phyloP scores from a whole-genome alignment of 768 basidiomycete species.

The Tubosaeta sp. region DNA sequence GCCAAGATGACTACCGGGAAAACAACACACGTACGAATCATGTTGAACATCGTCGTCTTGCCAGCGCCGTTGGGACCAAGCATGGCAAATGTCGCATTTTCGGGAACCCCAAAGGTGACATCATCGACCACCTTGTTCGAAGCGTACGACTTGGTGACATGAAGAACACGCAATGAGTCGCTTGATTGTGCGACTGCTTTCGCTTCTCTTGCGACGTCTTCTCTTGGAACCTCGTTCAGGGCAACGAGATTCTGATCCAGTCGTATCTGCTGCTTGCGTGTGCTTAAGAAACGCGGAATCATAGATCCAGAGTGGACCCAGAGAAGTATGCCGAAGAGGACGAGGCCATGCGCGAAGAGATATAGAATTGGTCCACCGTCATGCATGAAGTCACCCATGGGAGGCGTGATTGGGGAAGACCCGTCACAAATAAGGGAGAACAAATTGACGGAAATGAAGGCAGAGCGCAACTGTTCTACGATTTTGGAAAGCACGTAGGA shows the following conservation, averaged over 20 bases:
- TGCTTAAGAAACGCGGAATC: background rate
- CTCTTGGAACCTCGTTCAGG: conserved; percentile 20
- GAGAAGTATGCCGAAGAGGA: background rate
- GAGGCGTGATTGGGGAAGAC: conserved; percentile 40
- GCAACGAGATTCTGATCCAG: conserved; percentile 10
- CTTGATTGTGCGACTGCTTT: conserved; percentile 42
- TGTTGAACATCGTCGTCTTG: conserved; percentile 78
- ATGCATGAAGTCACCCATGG: conserved; percentile 50
- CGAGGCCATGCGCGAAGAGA: conserved; percentile 50
- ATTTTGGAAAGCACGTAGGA: background rate
- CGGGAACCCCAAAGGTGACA: conserved; percentile 62
- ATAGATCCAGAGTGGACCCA: background rate
- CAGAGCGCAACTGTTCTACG: conserved; percentile 50
- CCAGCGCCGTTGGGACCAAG: conserved; percentile 83
- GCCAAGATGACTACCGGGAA: background rate
- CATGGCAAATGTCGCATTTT: conserved; percentile 64
- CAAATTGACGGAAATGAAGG: conserved; percentile 74
- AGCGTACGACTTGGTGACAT: conserved; percentile 58
- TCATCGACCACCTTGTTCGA: conserved; percentile 63
- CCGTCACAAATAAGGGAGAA: conserved; percentile 73
- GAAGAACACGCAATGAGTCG: conserved; percentile 59
- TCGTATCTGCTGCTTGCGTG: background rate
- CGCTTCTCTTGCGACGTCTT: conserved; percentile 57
- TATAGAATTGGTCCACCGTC: conserved; percentile 77
- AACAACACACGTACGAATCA: conserved; percentile 54